phyloP scores from a whole-genome alignment of 2,329 filamentous ascomycete species.

The Gnomoniopsis smithogilvyi region DNA sequence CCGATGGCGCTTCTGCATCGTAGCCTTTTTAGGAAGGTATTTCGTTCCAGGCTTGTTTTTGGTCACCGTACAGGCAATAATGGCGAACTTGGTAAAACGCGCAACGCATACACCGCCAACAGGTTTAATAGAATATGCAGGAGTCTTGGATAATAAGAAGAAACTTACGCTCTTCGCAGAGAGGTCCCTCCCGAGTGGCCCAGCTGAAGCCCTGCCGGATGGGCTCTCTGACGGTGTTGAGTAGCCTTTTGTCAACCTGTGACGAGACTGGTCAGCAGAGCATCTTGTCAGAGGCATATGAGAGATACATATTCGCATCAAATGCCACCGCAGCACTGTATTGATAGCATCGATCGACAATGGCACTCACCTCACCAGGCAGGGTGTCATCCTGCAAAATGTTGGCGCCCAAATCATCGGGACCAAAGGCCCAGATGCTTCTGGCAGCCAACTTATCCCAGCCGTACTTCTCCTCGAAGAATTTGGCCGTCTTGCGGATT shows the following conservation, averaged over 20 bases:
- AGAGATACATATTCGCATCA: constrained; percentile 6
- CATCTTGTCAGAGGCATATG: neutral
- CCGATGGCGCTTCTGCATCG: neutral
- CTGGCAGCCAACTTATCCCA: constrained; percentile 93
- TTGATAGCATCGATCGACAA: neutral
- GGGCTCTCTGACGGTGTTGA: constrained; percentile 84
- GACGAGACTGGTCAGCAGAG: constrained; percentile 13
- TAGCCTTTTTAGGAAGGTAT: constrained; percentile 12
- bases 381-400: constrained; percentile 96
- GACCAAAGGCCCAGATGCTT: constrained; percentile 98
- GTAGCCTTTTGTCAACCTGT: constrained; percentile 84
- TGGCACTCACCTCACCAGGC: constrained; percentile 68
- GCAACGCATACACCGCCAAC: constrained; percentile 8
- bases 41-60: neutral
- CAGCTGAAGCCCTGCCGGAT: constrained; percentile 96
- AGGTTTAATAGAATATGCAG: constrained; percentile 10
- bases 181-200: constrained; percentile 90
- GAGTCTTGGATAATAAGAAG: constrained; percentile 20
- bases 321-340: neutral
- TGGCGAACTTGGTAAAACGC: neutral
- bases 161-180: constrained; percentile 92
- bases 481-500: constrained; percentile 88
- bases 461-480: constrained; percentile 95
- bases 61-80: constrained; percentile 7
- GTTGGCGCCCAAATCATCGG: constrained; percentile 91